Base-by-base conservation (phyloP, 805 yeast species). In the Yueomyces sinensis region DNA sequence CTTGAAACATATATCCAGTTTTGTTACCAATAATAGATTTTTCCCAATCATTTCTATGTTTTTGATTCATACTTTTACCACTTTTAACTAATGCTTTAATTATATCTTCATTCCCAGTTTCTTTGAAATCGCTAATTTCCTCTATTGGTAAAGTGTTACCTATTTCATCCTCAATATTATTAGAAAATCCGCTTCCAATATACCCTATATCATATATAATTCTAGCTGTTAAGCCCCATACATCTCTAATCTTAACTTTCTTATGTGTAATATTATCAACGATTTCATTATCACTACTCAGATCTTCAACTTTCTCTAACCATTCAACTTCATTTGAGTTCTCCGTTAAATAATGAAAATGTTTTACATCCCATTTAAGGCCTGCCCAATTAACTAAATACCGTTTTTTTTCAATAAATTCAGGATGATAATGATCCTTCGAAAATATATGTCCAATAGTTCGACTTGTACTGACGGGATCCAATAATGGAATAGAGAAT, bases 181-280 rank as follows among this genome's bases (percentile, higher is more conserved):
- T n/a, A n/a, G n/a, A n/a, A n/a, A n/a, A n/a, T 5, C 50, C 52
- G 47, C 72, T 70, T 3, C 70, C 59, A 9, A 79, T 62, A 37
- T 65, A 66, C 2, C 84, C 76, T 20, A 81, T 47, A 49, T 81
- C 89, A 45, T 72, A 81, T n/a, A 81, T 50, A 9, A 81, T 80
- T 48, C 78, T 79, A 3, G 87, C 89, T 0, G 91, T 81, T 27
- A 81, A 57, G 1, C 93, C 93, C 93, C 91, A 81, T 4, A 82
- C 76, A 47, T 79, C 81, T 47, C 80, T n/a, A 9, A 13, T n/a
- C 28, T 20, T 20, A 20, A 11, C 7, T 20, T 20, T 20, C 11
- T 7, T 7, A 7, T 7, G 24, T 7, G 11, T 7, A 7, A 20
- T 20, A 20, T 20, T 20, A 20, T 11, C 7, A 20, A 7, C 7